phyloP scores from a whole-genome alignment of 768 basidiomycete genomes.

The Collybia nuda region DNA sequence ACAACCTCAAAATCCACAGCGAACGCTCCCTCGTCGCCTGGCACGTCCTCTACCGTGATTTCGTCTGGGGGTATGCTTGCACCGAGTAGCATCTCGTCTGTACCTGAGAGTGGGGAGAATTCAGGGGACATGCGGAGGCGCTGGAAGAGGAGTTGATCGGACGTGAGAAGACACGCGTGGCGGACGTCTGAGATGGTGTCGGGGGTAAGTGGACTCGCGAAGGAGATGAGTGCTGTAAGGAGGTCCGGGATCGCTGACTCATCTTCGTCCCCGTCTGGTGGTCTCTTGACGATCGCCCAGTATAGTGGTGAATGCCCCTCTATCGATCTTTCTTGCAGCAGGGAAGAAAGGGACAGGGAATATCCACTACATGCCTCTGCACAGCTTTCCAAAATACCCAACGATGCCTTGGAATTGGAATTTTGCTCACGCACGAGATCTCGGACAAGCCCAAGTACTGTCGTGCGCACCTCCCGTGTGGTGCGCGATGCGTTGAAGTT shows the following conservation, averaged over 20 bases:
- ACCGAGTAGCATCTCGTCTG: conserved; percentile 53
- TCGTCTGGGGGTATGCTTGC: conserved; percentile 47
- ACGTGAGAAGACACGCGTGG: conserved; percentile 62
- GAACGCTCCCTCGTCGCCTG: conserved; percentile 52
- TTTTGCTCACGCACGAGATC: conserved; percentile 49
- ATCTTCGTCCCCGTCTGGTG: conserved; percentile 34
- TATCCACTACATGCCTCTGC: conserved; percentile 56
- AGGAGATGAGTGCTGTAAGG: conserved; percentile 47
- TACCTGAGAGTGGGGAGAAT: conserved; percentile 50
- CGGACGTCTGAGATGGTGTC: conserved; percentile 59
- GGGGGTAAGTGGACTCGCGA: conserved; percentile 43
- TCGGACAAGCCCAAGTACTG: conserved; percentile 52
- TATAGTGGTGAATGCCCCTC: conserved; percentile 69
- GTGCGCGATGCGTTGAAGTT: conserved; percentile 32
- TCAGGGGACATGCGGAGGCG: conserved; percentile 51
- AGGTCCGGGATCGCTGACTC: conserved; percentile 36
- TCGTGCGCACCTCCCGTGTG: conserved; percentile 49
- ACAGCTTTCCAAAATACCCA: conserved; percentile 29
- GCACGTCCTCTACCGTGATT: conserved; percentile 52
- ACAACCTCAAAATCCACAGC: conserved; percentile 49
- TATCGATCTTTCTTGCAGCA: conserved; percentile 64
- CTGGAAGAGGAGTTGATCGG: conserved; percentile 62
- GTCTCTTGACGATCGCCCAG: conserved; percentile 70
- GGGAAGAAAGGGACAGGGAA: conserved; percentile 44
- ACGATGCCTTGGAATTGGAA: conserved; percentile 25